These are phyloP conservation scores for Sarcomyxa edulis DNA, from an alignment of 768 basidiomycete species.

Conservation along the genomic window DNA sequence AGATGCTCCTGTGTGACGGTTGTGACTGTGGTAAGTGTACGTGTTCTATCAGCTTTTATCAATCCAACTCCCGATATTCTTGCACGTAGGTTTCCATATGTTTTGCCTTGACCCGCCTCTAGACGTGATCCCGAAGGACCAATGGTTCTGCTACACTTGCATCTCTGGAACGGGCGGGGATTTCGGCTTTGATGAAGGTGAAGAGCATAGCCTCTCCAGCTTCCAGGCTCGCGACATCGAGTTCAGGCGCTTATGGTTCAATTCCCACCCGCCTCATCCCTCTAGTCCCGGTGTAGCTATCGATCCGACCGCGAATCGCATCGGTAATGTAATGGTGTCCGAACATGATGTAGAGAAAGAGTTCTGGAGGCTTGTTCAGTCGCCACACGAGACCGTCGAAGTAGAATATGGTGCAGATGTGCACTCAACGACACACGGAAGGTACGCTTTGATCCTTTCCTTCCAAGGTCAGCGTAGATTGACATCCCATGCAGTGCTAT, in stretches of 20 bases:
- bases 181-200: slow-evolving; percentile 97
- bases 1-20: slow-evolving; percentile 89
- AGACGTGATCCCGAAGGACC: slow-evolving; percentile 78
- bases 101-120: slow-evolving; percentile 95
- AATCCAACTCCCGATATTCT: slow-evolving; percentile 10
- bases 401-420: slow-evolving; percentile 99
- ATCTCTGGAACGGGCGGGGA: slow-evolving; percentile 89
- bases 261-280: slow-evolving; percentile 57
- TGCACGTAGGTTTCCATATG: slow-evolving; percentile 81
- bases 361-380: slow-evolving; percentile 96
- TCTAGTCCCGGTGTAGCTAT: slow-evolving; percentile 24
- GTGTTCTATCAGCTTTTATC: slow-evolving; percentile 2
- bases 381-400: slow-evolving; percentile 86
- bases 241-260: slow-evolving; percentile 88
- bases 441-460: slow-evolving; percentile 42
- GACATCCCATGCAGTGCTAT: slow-evolving; percentile 72
- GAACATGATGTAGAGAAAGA: slow-evolving; percentile 92
- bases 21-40: slow-evolving; percentile 65
- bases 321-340: slow-evolving; percentile 62
- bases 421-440: slow-evolving; percentile 95
- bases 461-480: no score
- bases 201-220: slow-evolving; percentile 88
- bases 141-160: slow-evolving; percentile 96
- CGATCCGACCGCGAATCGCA: slow-evolving; percentile 47
- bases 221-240: slow-evolving; percentile 90